Percentiles rank a stretch among this genome's conserved stretches.
Conservation (phyloP, 371 early-diverging fungal species). For the Mortierella sp. region DNA sequence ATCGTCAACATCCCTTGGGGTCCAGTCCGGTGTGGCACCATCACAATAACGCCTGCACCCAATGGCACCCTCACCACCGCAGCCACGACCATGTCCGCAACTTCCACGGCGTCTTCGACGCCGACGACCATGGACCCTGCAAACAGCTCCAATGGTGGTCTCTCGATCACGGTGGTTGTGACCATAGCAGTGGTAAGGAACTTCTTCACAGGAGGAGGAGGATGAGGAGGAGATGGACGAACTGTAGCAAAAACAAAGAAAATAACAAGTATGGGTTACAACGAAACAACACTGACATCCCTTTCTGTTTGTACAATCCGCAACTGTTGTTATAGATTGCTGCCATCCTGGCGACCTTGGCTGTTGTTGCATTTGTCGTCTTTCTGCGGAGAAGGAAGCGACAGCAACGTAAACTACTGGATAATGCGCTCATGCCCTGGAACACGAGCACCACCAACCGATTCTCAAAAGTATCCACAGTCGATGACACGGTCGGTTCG, state of each 20-base stretch:
- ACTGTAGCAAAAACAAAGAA: background rate
- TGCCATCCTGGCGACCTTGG: slow-evolving; percentile 19
- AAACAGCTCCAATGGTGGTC: slow-evolving; percentile 1
- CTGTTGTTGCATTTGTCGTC: slow-evolving; percentile 19
- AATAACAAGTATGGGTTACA: background rate
- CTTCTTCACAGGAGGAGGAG: no score
- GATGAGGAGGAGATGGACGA: no score
- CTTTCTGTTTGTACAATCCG: no score
- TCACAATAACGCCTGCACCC: slow-evolving; percentile 36
- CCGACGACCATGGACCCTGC: background rate
- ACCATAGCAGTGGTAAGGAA: slow-evolving; percentile 44
- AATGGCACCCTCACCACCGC: slow-evolving; percentile 37
- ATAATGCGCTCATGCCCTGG: slow-evolving; percentile 34
- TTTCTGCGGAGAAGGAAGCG: slow-evolving; percentile 19
- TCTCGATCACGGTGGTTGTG: slow-evolving; percentile 22
- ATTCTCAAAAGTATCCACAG: slow-evolving; percentile 35
- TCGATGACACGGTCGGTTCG: slow-evolving; percentile 11
- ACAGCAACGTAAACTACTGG: slow-evolving; percentile 23
- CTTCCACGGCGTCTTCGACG: slow-evolving; percentile 8
- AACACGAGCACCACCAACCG: background rate
- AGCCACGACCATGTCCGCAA: slow-evolving; percentile 16
- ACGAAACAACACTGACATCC: no score
- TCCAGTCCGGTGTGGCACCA: slow-evolving; percentile 34
- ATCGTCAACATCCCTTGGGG: slow-evolving; percentile 21
- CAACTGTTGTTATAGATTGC: slow-evolving; percentile 27